Evolutionary conservation across 2,329 filamentous ascomycete genomes (phyloP), one percentile per base, ranked within the genome.

Genomic region (Allantophomopsis cytisporea): DNA sequence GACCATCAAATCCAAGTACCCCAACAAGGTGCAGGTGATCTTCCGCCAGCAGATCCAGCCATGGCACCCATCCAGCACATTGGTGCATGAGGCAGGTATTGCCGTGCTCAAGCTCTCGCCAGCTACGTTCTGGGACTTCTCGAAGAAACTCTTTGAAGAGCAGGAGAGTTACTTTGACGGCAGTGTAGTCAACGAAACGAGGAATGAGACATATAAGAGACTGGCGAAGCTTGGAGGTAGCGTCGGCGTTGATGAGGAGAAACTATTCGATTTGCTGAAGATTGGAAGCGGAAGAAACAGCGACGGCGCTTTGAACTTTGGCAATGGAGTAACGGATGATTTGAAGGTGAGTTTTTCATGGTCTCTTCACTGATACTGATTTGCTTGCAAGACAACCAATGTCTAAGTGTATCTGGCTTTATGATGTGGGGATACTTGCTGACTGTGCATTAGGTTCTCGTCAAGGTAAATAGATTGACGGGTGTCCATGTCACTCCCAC

Each of bases 11-110:
- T 51, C 66, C 37, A 76, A 77, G 51, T 77, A 82, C 46, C 50
- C 63, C 17, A 49, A 65, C 43, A 69, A 68, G 44, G 63, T 94
- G 2, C 71, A 83, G 50, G 68, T 94, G 50, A 73, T 96, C 53
- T 84, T 95, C 68, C 81, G 88, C 37, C 88, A 89, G 58, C 87
- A 94, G 58, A 76, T 95, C 53, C 87, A 94, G 64, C 86, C 87
- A 12, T 94, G 89, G 89, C 88, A 96, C 62, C 89, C 89, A 2
- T 86, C 82, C 15, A 87, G 77, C 32, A 87, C 82, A 6, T 69
- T 87, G 10, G 68, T 74, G 41, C 84, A 89, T 64, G 89, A 96
- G 69, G 83, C 87, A 23, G 88, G 68, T 3, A 72, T 86, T 23
- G 89, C 87, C 2, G 85, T 95, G 1, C 69, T 89, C 49, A 73